Evolutionary conservation across 345 rosid genomes (phyloP), one percentile per base, ranked within the genome.

Genomic region (Gossypium arboreum): DNA sequence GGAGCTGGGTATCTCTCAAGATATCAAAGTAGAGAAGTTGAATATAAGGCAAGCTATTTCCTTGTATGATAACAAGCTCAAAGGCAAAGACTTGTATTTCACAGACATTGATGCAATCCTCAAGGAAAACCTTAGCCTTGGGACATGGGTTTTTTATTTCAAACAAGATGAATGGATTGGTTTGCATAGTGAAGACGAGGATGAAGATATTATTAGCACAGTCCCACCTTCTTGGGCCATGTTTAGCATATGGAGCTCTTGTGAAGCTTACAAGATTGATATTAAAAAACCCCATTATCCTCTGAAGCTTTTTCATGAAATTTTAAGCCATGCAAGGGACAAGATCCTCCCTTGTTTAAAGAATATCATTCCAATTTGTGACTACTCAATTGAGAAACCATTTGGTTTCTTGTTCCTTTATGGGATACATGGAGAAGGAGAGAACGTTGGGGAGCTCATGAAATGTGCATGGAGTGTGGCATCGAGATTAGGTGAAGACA

Each of bases 161-260:
- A 78, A 77, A 65, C 84, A 79, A 57, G 86, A 88, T 3, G 77
- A 76, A 59, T 79, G 85, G 82, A 27, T 58, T 6, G 59, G 72
- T 39, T 65, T 80, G 72, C 75, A 62, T 7, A 45, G 48, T 17
- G 69, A 52, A 10, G 75, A 63, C 9, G 62, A 72, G 24, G 45
- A 44, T 68, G 75, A 65, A 68, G 84, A 79, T n/a, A 25, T 67
- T 20, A 27, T 59, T 1, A 55, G 43, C 17, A 74, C 73, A 39
- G 77, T 74, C 41, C 85, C 87, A 47, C 64, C 79, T 43, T 81
- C 88, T 55, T 83, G 87, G 89, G 77, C 74, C 8, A 71, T 86
- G 16, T 88, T 88, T 39, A 86, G 92, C 79, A 63, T 88, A 39
- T 88, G 92, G 92, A 86, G 82, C 64, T 86, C 88, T n/a, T 82